phyloP scores from a whole-genome alignment of 257 asterid species.

The Gardenia jasminoides region DNA sequence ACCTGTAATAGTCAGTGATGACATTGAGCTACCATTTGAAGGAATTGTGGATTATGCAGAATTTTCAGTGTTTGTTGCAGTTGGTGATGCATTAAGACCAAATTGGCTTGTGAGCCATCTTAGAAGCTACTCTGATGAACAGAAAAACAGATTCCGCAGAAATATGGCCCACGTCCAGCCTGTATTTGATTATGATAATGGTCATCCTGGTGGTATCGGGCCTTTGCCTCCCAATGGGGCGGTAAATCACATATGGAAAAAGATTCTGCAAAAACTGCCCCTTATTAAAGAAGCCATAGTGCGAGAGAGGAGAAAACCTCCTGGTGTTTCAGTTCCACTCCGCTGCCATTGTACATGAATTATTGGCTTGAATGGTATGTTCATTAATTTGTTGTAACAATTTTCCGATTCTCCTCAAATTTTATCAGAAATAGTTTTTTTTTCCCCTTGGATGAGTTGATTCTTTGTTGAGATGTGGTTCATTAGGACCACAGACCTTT shows the following conservation, averaged over 20 bases:
- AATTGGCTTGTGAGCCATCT: slow-evolving; percentile 78
- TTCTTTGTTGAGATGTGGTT: slow-evolving; percentile 7
- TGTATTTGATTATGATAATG: slow-evolving; percentile 64
- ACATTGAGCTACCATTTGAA: slow-evolving; percentile 92
- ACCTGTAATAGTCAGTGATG: slow-evolving; percentile 84
- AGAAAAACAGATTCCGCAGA: slow-evolving; percentile 53
- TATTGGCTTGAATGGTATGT: slow-evolving; percentile 10
- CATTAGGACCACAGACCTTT: neutral
- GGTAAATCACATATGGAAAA: slow-evolving; percentile 81
- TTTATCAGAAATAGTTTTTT: neutral
- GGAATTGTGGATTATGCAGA: slow-evolving; percentile 78
- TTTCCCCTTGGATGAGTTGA: slow-evolving; percentile 6
- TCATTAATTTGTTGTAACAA: slow-evolving; percentile 5
- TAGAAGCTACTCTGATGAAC: slow-evolving; percentile 47
- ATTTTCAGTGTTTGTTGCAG: slow-evolving; percentile 73
- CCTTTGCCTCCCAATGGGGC: slow-evolving; percentile 63
- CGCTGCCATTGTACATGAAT: slow-evolving; percentile 84
- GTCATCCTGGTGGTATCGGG: slow-evolving; percentile 65
- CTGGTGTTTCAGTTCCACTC: slow-evolving; percentile 62
- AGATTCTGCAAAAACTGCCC: slow-evolving; percentile 76
- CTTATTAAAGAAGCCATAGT: slow-evolving; percentile 64
- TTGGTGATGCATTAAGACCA: slow-evolving; percentile 70
- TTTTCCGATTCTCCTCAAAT: neutral
- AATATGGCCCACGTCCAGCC: slow-evolving; percentile 63
- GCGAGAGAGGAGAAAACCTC: slow-evolving; percentile 85